A percentile compares a stretch with the other conserved stretches of the same genome.
Evolutionary conservation across 2,329 filamentous ascomycete genomes (phyloP).

Genomic region (Nemania sp.): DNA sequence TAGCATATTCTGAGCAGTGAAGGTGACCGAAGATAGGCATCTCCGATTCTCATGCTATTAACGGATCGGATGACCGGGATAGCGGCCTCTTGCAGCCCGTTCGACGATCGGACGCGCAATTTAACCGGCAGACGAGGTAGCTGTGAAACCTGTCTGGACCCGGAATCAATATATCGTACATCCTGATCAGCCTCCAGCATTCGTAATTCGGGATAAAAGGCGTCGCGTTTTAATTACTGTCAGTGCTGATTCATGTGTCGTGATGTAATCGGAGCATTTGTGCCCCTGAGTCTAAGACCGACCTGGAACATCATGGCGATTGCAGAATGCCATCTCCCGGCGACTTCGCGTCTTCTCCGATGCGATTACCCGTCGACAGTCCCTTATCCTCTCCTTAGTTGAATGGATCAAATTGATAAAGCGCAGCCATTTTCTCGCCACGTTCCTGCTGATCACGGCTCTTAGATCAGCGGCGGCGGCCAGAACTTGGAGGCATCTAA

Average conservation of each 20-base stretch:
- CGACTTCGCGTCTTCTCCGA: not conserved
- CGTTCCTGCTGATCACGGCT: not conserved
- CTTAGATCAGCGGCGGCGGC: not conserved
- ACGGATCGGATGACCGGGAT: constrained; percentile 2
- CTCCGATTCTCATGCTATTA: not conserved
- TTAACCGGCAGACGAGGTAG: constrained; percentile 5
- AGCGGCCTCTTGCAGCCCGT: not conserved
- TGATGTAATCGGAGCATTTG: constrained; percentile 10
- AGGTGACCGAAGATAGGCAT: not conserved
- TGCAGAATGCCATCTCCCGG: not conserved
- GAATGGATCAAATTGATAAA: not conserved
- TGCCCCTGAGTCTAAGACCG: not conserved
- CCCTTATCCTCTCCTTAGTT: not conserved
- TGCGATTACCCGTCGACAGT: not conserved
- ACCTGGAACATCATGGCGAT: constrained; percentile 3
- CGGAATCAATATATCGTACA: constrained; percentile 9
- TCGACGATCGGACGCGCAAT: not conserved
- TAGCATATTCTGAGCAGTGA: not conserved
- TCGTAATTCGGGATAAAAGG: not conserved
- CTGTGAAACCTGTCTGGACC: not conserved
- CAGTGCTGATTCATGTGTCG: not conserved
- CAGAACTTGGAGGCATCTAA: not conserved
- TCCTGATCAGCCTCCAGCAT: not conserved
- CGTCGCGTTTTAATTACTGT: constrained; percentile 1
- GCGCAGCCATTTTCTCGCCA: not conserved